Evolutionary conservation across 2,329 filamentous ascomycete genomes (phyloP).

Genomic region (Cercospora sp.): DNA sequence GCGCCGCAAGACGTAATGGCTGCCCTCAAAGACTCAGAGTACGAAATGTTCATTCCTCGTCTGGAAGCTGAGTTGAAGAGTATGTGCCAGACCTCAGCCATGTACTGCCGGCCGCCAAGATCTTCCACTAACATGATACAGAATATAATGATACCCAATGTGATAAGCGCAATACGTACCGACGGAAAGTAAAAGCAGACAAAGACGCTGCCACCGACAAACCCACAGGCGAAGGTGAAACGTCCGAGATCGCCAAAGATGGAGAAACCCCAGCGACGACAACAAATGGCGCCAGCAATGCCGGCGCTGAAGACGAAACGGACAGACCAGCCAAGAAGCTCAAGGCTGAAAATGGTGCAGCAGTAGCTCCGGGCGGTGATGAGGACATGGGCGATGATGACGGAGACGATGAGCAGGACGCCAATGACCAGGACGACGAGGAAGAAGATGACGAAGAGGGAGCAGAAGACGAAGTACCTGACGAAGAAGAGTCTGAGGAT

Average conservation of each 20-base stretch:
- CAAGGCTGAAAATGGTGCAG: conserved; percentile 44
- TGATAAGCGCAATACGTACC: conserved; percentile 72
- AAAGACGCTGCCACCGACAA: conserved; percentile 46
- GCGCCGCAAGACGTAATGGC: conserved; percentile 73
- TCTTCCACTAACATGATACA: conserved; percentile 36
- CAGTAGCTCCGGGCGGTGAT: conserved; percentile 45
- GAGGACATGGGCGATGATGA: conserved; percentile 52
- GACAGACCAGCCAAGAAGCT: conserved; percentile 55
- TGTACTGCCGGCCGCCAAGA: not conserved
- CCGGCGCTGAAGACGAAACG: conserved; percentile 42
- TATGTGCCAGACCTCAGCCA: conserved; percentile 44
- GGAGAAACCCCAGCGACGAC: conserved; percentile 12
- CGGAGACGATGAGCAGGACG: conserved; percentile 56
- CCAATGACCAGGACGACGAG: conserved; percentile 54
- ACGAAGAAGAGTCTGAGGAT: conserved; percentile 55
- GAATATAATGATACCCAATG: conserved; percentile 73
- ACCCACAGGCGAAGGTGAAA: conserved; percentile 17
- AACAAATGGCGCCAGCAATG: conserved; percentile 26
- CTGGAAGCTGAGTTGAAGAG: conserved; percentile 76
- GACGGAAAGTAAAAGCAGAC: conserved; percentile 66
- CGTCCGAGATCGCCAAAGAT: conserved; percentile 19
- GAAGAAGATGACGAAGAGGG: conserved; percentile 42
- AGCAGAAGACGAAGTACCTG: conserved; percentile 48
- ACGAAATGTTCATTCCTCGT: conserved; percentile 66
- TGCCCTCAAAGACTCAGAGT: conserved; percentile 74